Conservation (phyloP, 148 eudicot species). For the Persicaria maculosa region DNA sequence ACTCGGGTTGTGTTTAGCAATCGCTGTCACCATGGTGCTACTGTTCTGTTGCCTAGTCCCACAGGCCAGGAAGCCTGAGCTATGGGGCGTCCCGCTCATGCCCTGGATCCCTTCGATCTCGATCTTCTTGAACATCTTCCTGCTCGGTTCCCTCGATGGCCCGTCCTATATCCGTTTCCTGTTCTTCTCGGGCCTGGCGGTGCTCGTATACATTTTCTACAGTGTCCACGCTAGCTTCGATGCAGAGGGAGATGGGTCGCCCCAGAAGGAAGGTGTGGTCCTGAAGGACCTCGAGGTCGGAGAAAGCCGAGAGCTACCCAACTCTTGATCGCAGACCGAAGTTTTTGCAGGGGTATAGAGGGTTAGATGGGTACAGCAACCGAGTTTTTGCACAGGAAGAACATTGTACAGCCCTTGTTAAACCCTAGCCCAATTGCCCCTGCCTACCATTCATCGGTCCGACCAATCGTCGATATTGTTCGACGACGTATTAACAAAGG, state of each 20-base stretch:
- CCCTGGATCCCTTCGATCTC: constrained; percentile 81
- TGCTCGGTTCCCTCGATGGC: constrained; percentile 68
- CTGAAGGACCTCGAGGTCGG: background rate
- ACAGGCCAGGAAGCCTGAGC: constrained; percentile 69
- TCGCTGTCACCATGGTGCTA: constrained; percentile 35
- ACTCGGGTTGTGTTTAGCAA: constrained; percentile 42
- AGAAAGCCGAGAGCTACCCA: too few species aligned
- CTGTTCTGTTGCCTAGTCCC: constrained; percentile 62
- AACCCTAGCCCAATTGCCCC: background rate
- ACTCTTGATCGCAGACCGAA: too few species aligned
- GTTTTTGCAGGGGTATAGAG: too few species aligned
- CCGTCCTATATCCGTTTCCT: constrained; percentile 68
- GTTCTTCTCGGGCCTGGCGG: constrained; percentile 50
- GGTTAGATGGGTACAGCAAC: too few species aligned
- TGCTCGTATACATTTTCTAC: constrained; percentile 62
- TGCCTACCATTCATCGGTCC: background rate
- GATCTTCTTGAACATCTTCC: constrained; percentile 72
- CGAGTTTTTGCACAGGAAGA: background rate
- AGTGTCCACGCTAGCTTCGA: constrained; percentile 96
- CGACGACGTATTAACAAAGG: background rate
- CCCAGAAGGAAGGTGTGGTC: background rate
- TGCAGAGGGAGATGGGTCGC: constrained; percentile 35
- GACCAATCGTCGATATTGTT: background rate
- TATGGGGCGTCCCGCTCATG: constrained; percentile 97
- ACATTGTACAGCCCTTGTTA: background rate